Base-by-base conservation (phyloP, 2,329 filamentous ascomycete genomes). In the Parascedosporium putredinis region DNA sequence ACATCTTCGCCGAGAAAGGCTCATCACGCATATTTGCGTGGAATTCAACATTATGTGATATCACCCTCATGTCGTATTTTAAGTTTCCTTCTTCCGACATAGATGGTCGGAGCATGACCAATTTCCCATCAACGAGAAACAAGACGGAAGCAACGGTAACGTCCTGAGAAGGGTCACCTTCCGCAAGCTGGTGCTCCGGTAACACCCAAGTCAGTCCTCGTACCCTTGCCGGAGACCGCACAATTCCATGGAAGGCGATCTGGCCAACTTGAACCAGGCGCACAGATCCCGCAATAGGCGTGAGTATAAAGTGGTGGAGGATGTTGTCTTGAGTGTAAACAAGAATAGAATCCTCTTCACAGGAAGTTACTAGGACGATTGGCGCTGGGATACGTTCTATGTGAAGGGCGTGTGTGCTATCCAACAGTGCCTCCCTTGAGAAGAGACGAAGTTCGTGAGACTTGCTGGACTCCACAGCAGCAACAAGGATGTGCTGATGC, bases 251-350 rank as follows among this genome's bases (percentile, higher is more conserved):
- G 58, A 98, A 93, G 10, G 88, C 91, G 59, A 98, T 98, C 63
- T 97, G 93, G 8, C 94, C 93, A n/a, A 97, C 90, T 62, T 95
- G 89, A 5, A 95, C 79, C 25, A 97, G 75, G 40, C 82, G 83
- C 29, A 95, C 78, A 20, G 82, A 71, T 14, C 75, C 82, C n/a
- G 78, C 74, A 20, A 80, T 75, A 1, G 81, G 77, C 0, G 86
- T 82, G 55, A 98, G 91, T 53, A 98, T 82, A 63, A 89, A 98
- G 63, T 98, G 93, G 61, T 96, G 93, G 14, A 98, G 75, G 9
- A 94, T 77, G 63, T 98, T 98, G 62, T 97, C 91, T 63, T 95
- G 90, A 0, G 93, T 98, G 64, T 98, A 98, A 9, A 96, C 91
- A 27, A 98, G 77, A 24, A 98, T 74, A 1, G 93, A 97, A 65